Conservation (phyloP, 1,284 basidiomycete genomes). For the Rhodotorula sp. region DNA sequence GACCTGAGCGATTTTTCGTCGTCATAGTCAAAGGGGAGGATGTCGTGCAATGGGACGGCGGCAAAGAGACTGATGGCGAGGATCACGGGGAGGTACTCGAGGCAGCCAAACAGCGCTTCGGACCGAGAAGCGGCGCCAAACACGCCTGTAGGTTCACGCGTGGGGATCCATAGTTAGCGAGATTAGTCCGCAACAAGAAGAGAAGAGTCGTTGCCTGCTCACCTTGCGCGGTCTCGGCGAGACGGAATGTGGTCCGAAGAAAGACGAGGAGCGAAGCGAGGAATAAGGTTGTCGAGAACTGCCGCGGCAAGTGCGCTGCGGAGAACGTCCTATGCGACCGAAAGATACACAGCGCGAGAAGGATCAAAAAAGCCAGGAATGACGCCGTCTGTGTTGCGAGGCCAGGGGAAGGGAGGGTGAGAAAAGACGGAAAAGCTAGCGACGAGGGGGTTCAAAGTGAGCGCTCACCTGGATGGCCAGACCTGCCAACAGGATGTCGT, state of each 20-base stretch:
- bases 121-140: constrained; percentile 48
- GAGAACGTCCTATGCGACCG: constrained; percentile 21
- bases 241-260: constrained; percentile 50
- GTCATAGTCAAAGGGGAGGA: constrained; percentile 27
- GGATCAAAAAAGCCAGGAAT: constrained; percentile 48
- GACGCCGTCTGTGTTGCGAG: constrained; percentile 44
- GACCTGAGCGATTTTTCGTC: constrained; percentile 13
- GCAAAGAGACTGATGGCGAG: constrained; percentile 48
- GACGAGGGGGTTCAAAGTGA: background rate
- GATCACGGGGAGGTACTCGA: constrained; percentile 51
- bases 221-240: constrained; percentile 52
- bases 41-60: constrained; percentile 27
- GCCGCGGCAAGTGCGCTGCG: constrained; percentile 33
- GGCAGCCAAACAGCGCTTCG: constrained; percentile 49
- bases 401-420: background rate
- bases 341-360: constrained; percentile 42
- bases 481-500: constrained; percentile 52
- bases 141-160: constrained; percentile 40
- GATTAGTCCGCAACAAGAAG: too few species aligned
- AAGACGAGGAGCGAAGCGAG: constrained; percentile 47
- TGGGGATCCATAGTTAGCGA: too few species aligned
- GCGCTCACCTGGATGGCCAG: constrained; percentile 48
- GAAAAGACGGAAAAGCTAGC: background rate
- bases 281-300: constrained; percentile 45
- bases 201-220: background rate